Evolutionary conservation across 2,329 filamentous ascomycete genomes (phyloP).

Genomic region (Cercospora nicotianae): DNA sequence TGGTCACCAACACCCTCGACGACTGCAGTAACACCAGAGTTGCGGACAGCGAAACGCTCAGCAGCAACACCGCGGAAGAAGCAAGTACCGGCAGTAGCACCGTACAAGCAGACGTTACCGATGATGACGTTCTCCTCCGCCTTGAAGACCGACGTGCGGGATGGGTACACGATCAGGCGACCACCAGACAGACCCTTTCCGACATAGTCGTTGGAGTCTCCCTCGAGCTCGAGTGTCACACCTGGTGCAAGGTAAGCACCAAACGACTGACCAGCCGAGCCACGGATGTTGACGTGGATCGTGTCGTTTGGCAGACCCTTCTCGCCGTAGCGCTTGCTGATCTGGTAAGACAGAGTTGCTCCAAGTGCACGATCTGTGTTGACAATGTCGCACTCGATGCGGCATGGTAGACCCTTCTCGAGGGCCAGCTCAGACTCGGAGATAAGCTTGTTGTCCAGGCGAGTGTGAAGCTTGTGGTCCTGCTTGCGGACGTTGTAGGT

Average conservation of each 20-base stretch:
- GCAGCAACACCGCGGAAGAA: conserved; percentile 97
- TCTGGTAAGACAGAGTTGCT: conserved; percentile 91
- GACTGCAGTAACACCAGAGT: conserved; percentile 93
- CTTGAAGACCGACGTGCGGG: conserved; percentile 86
- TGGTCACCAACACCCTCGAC: conserved; percentile 96
- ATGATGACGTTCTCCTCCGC: conserved; percentile 94
- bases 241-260: conserved; percentile 91
- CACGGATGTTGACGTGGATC: conserved; percentile 94
- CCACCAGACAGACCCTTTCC: conserved; percentile 94
- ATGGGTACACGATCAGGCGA: conserved; percentile 89
- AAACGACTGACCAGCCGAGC: conserved; percentile 94
- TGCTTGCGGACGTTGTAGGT: conserved; percentile 98
- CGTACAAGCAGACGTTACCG: conserved; percentile 93
- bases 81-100: conserved; percentile 84
- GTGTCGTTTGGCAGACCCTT: conserved; percentile 87
- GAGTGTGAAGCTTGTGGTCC: conserved; percentile 88
- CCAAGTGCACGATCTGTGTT: conserved; percentile 95
- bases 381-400: conserved; percentile 93
- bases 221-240: conserved; percentile 91
- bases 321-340: conserved; percentile 89
- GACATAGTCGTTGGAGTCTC: conserved; percentile 94
- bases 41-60: conserved; percentile 93
- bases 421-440: conserved; percentile 91
- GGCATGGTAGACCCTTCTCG: conserved; percentile 87
- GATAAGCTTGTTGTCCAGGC: conserved; percentile 95